Percentiles rank a stretch among this genome's conserved stretches.
These are phyloP conservation scores for Ganoderma lucidum DNA, from an alignment of 1,284 basidiomycete species.

Conservation along the genomic window DNA sequence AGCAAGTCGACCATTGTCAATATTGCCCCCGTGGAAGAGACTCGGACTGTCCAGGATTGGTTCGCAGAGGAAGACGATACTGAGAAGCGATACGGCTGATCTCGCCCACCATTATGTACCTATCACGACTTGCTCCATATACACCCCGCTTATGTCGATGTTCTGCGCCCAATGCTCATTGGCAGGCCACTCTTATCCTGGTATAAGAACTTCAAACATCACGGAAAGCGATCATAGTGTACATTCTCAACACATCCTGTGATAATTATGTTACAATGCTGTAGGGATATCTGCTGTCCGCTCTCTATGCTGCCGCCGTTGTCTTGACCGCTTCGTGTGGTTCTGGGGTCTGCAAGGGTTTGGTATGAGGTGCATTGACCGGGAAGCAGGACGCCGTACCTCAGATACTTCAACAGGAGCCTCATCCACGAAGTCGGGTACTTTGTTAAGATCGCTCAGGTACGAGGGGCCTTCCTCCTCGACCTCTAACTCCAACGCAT, in stretches of 20 bases:
- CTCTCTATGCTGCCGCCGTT: constrained; percentile 32
- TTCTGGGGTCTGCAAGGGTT: constrained; percentile 28
- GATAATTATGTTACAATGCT: constrained; percentile 23
- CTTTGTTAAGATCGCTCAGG: constrained; percentile 83
- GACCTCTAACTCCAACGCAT: constrained; percentile 86
- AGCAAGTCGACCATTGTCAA: constrained; percentile 83
- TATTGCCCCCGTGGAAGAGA: constrained; percentile 66
- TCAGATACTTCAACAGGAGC: constrained; percentile 74
- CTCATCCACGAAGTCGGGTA: constrained; percentile 91
- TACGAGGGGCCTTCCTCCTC: constrained; percentile 92
- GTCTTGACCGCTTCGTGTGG: constrained; percentile 44
- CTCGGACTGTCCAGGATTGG: constrained; percentile 74
- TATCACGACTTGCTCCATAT: background rate
- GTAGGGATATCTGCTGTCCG: constrained; percentile 1
- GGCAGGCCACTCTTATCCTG: background rate
- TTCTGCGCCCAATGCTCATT: background rate
- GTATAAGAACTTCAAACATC: background rate
- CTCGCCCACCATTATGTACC: background rate
- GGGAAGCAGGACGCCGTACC: constrained; percentile 44
- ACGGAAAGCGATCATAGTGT: constrained; percentile 16
- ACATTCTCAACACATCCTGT: constrained; percentile 22
- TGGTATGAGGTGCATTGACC: background rate
- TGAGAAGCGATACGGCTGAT: constrained; percentile 46
- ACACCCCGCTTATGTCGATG: background rate
- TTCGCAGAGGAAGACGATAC: constrained; percentile 65